Conservation (phyloP, 768 basidiomycete genomes). For the Coprinopsis cinerea region DNA sequence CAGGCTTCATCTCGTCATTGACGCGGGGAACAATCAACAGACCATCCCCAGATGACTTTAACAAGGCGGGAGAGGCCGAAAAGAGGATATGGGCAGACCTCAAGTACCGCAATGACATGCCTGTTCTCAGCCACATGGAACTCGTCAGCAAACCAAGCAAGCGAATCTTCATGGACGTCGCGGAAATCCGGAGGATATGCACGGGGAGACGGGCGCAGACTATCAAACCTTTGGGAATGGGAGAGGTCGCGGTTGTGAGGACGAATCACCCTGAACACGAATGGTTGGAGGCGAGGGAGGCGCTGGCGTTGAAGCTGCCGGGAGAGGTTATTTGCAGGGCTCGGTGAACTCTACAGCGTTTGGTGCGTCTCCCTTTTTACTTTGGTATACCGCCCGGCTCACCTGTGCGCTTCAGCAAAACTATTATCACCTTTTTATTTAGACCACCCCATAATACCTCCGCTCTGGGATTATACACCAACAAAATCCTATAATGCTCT, state of each 20-base stretch:
- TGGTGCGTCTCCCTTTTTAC: neutral
- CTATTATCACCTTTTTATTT: slow-evolving; percentile 1
- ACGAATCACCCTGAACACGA: slow-evolving; percentile 66
- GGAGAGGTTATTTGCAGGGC: slow-evolving; percentile 91
- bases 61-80: slow-evolving; percentile 51
- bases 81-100: slow-evolving; percentile 89
- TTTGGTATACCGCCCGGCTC: neutral
- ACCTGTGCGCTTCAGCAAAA: neutral
- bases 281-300: slow-evolving; percentile 93
- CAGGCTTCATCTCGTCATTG: slow-evolving; percentile 81
- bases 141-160: slow-evolving; percentile 83
- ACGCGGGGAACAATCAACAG: slow-evolving; percentile 68
- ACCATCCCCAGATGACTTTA: slow-evolving; percentile 63
- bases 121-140: slow-evolving; percentile 74
- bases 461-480: no score
- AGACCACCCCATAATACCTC: neutral
- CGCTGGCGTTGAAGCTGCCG: slow-evolving; percentile 64
- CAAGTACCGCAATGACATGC: slow-evolving; percentile 88
- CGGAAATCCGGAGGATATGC: slow-evolving; percentile 74
- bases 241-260: slow-evolving; percentile 85
- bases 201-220: slow-evolving; percentile 77
- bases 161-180: slow-evolving; percentile 64
- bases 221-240: slow-evolving; percentile 81
- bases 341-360: slow-evolving; percentile 22
- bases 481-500: no score